Conservation (phyloP, 148 eudicot genomes). For the Polygonum maritimum region DNA sequence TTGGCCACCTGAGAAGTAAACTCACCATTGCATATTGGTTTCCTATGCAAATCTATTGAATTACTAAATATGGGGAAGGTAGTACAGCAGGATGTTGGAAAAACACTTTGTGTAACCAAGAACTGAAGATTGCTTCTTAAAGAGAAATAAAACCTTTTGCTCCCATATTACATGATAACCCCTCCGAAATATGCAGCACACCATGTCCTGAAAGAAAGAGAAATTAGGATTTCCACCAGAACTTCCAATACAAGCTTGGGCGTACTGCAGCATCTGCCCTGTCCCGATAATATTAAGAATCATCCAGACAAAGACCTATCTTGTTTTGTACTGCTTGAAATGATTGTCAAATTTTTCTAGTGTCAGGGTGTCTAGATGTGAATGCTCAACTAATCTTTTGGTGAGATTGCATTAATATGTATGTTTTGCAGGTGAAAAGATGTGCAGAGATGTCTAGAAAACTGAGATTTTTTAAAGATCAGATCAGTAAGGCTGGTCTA, state of each 20-base stretch:
- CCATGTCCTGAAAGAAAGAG: background rate
- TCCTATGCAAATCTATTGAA: background rate
- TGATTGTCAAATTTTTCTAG: background rate
- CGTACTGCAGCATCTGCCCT: background rate
- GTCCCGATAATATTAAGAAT: background rate
- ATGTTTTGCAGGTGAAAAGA: conserved; percentile 72
- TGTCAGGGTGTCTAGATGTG: background rate
- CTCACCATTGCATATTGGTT: background rate
- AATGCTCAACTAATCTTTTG: background rate
- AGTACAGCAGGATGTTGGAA: background rate
- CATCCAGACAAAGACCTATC: background rate
- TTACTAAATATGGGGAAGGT: background rate
- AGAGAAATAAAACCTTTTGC: background rate
- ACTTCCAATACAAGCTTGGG: background rate
- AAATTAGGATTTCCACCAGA: background rate
- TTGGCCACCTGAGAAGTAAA: background rate
- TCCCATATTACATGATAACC: background rate
- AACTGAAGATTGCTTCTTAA: background rate
- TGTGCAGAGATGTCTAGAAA: conserved; percentile 99
- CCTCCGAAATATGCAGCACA: background rate
- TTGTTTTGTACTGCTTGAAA: background rate
- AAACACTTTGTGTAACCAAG: background rate
- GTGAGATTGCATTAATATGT: background rate
- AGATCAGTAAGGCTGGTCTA: conserved; percentile 81
- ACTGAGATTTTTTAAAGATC: conserved; percentile 89